phyloP scores from a whole-genome alignment of 768 basidiomycete species.

The Suillus spraguei region DNA sequence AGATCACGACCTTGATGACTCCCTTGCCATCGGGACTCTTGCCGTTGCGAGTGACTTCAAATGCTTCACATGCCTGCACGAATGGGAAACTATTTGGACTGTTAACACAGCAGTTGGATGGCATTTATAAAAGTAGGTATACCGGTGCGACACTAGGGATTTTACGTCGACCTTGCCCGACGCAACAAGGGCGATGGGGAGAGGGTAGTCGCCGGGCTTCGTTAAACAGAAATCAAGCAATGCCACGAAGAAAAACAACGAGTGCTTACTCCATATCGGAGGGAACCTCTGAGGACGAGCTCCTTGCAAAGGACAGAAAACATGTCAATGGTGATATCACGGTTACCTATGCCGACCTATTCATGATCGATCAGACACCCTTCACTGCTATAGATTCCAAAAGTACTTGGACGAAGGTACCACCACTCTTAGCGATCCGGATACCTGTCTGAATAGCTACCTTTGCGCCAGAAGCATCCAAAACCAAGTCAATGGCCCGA shows the following conservation, averaged over 20 bases:
- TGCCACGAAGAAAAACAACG: background rate
- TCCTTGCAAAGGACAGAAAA: slow-evolving; percentile 74
- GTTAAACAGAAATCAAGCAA: slow-evolving; percentile 6
- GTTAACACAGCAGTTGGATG: background rate
- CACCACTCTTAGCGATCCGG: slow-evolving; percentile 73
- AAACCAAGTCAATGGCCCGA: slow-evolving; percentile 77
- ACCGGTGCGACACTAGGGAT: slow-evolving; percentile 89
- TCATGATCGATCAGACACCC: slow-evolving; percentile 9
- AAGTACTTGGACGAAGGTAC: slow-evolving; percentile 68
- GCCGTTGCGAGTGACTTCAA: slow-evolving; percentile 77
- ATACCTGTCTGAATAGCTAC: slow-evolving; percentile 88
- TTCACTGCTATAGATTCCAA: background rate
- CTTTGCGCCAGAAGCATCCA: slow-evolving; percentile 93
- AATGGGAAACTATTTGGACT: slow-evolving; percentile 63
- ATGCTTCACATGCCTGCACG: slow-evolving; percentile 75
- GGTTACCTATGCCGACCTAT: slow-evolving; percentile 84
- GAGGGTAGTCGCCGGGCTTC: slow-evolving; percentile 81
- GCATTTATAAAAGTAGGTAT: slow-evolving; percentile 17
- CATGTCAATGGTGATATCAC: slow-evolving; percentile 76
- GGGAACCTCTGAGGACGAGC: slow-evolving; percentile 81
- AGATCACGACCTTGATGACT: slow-evolving; percentile 89
- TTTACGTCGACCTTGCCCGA: slow-evolving; percentile 84
- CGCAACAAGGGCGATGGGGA: slow-evolving; percentile 83
- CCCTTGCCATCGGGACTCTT: slow-evolving; percentile 85
- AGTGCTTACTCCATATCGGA: slow-evolving; percentile 75